Evolutionary conservation across 1,284 basidiomycete genomes (phyloP), one percentile per base, ranked within the genome.

Genomic region (Puccinia hordei): DNA sequence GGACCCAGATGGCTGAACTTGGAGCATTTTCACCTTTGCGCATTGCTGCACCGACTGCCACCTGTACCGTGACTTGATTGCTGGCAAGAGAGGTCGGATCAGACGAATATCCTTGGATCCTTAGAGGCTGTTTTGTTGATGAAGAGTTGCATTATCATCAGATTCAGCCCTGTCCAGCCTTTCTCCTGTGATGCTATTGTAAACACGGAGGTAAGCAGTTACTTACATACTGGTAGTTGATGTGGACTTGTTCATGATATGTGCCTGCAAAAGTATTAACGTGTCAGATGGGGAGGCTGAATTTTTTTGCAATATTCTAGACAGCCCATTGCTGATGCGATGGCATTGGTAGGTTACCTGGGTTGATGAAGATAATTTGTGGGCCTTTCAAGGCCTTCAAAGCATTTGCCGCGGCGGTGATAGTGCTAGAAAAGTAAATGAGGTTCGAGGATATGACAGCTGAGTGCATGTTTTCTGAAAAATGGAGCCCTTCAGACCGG

Each of bases 1-100:
- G 38, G 10, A 57, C 59, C 66, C 68, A 72, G 35, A 80, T 44
- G 15, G 61, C 68, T 30, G 77, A 59, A 46, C 77, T 80, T 63
- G 33, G 35, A 8, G 69, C 53, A 44, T 80, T 66, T 24, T 33
- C 30, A n/a, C 69, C 77, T 22, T 22, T 22, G 6, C 33, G 27
- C 24, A 33, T 63, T 44, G 44, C 68, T 27, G 57, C 55, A 27
- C 66, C 49, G 30, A 22, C n/a, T 24, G 69, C 41, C 33, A 51
- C 68, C 17, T 51, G 35, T 35, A 80, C 69, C 27, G 69, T 63
- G 8, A 80, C 77, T 61, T 59, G 55, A 27, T 80, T 80, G 10
- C 2, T 17, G 17, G 49, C 33, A 41, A 41, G 59, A 17, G 68
- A 49, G 24, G 4, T 49, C 13, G 68, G 27, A 30, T 73, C 33